Base-by-base conservation (phyloP, 345 rosid species). In the Pistacia vera region DNA sequence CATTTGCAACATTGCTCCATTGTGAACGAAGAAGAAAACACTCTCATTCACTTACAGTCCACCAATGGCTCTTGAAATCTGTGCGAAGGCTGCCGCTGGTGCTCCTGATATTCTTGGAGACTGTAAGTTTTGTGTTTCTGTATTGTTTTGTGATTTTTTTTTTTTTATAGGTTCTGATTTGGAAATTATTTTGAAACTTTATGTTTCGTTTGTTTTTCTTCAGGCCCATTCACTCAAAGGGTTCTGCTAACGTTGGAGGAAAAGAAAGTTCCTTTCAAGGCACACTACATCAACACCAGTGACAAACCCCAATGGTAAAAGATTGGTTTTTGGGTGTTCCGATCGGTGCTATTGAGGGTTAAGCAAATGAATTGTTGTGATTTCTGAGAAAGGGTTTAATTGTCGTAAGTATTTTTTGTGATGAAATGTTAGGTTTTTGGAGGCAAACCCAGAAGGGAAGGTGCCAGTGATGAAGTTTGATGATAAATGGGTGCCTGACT, bases 221-320 rank as follows among this genome's bases (percentile, higher is more conserved):
- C 77, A 96, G 97, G 98, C 56, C 98, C 97, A 12, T 92, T 94
- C 58, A 83, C 75, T 76, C 97, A 94, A 4, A 80, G 96, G 72
- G 91, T 81, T 74, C 71, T 83, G 22, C 85, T 94, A 55, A 94
- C 94, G 55, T 84, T 92, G 87, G 98, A 94, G 84, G 98, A 94
- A 88, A 97, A 97, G 97, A 83, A 78, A 33, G 64, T 97, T 46
- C 77, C 91, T 11, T 86, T 89, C 90, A 89, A 90, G 81, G 13
- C 33, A 66, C 83, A 76, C 72, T 91, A 92, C 16, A 70, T 97
- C 77, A 80, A 94, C 81, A 52, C 87, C 75, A 79, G 82, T 67
- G 84, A 90, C 76, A 92, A 90, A 81, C 99, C 96, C 49, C 81
- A 92, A 52, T 94, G 99, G 97, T 97, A 89, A n/a, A 18, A 9